phyloP scores from a whole-genome alignment of 805 yeast genomes.

The Jamesozyma gamospora region DNA sequence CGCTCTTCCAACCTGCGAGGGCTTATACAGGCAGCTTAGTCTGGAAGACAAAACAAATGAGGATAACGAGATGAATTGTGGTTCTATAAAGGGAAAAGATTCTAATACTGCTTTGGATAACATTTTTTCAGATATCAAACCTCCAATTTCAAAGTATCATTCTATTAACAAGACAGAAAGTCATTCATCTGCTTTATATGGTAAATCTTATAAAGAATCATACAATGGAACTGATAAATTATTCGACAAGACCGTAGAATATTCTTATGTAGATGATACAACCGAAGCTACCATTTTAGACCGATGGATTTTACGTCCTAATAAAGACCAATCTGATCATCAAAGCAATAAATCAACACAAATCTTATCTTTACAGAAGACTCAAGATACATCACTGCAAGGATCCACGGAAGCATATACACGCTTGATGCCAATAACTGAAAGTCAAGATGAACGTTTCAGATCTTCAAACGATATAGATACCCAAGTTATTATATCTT shows the following conservation, averaged over 20 bases:
- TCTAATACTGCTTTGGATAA: no score
- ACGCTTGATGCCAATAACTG: background rate
- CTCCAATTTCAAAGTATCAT: no score
- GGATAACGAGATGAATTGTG: no score
- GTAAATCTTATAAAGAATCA: no score
- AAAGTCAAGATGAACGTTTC: background rate
- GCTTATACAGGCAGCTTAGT: no score
- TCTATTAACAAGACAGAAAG: no score
- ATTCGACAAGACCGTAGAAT: background rate
- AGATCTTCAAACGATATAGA: background rate
- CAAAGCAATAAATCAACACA: constrained; percentile 16
- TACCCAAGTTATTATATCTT: constrained; percentile 6
- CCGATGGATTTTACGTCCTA: constrained; percentile 12
- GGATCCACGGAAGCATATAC: background rate
- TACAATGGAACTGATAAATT: no score
- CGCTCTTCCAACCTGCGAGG: no score
- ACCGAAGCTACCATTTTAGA: constrained; percentile 11
- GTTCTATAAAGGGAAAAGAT: no score
- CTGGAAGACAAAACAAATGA: no score
- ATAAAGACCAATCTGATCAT: constrained; percentile 1
- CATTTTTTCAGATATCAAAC: no score
- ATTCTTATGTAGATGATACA: constrained; percentile 11
- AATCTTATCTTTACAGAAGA: constrained; percentile 8
- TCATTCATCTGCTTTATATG: no score
- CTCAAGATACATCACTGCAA: constrained; percentile 6